Evolutionary conservation across 139 green algal genomes (phyloP), one percentile per base, ranked within the genome.

Genomic region (Limnomonas spitsbergensis): DNA sequence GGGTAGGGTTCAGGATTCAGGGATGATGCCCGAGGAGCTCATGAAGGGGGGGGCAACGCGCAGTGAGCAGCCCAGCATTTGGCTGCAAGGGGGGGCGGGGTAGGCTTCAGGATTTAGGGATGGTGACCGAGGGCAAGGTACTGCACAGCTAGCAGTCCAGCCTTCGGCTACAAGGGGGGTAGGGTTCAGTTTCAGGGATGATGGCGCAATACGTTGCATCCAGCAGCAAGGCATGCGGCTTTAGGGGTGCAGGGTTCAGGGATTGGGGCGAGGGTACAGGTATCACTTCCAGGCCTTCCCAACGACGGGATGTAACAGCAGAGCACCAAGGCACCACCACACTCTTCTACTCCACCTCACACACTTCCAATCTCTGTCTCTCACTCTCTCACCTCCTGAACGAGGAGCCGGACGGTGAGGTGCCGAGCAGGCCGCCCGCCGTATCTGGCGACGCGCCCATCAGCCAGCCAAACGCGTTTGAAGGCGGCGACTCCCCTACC

Each of bases 381-480:
- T 32, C 56, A 24, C 29, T 70, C n/a, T 4, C 29, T 70, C 29
- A 70, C 56, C 56, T 70, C 14, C 56, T 24, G 24, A 37, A 70
- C 9, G 56, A 70, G 56, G 7, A 35, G 56, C 56, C 29, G 24
- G 56, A 26, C 31, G 68, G 68, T 7, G 68, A 74, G 24, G 68
- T 74, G 14, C 68, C 68, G 29, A 74, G 40, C 4, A 74, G 68
- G 14, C 6, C 29, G 24, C 14, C 34, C 20, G 29, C 68, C 9
- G 56, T 32, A 32, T 74, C 68, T n/a, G 91, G 92, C 7, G 90
- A 93, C 20, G 88, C 89, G n/a, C 92, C 92, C 80, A 97, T 88
- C 29, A 97, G 77, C 88, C 91, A 94, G 34, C 90, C 92, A 24
- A 97, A 82, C 4, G 80, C 73, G 40, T 87, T 35, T 14, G 69